Evolutionary conservation across 2,329 filamentous ascomycete genomes (phyloP), one percentile per base, ranked within the genome.

Genomic region (Colletotrichum incanum): DNA sequence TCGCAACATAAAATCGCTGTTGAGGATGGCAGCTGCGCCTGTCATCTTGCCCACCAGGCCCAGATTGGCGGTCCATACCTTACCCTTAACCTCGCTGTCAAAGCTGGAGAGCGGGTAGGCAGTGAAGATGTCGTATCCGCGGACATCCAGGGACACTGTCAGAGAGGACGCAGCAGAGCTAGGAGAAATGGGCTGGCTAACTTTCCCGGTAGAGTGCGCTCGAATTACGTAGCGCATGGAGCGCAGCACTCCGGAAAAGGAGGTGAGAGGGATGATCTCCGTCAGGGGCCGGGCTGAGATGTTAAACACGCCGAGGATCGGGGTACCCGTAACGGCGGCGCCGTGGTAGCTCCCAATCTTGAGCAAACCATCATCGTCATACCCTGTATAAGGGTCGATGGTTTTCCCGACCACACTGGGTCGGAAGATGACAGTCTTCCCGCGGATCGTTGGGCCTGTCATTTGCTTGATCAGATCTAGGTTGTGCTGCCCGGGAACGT

Each of bases 1-100:
- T 5, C 77, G 77, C 54, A 91, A 79, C 43, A 87, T 87, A 55
- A 92, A 87, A 37, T 88, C 86, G n/a, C 85, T 91, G 47, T 85
- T 86, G 1, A 92, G 84, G 9, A 98, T 87, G 0, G 94, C 95
- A 1, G 94, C 95, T 0, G 92, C 91, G 0, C 95, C 96, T 0
- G 94, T 94, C 93, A 98, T 97, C 81, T 98, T 98, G 2, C 89
- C 93, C 4, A 97, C 75, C 2, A 98, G 84, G 0, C 96, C 96
- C 0, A 98, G 81, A 23, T 93, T 91, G 0, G 94, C 91, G 1
- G 95, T 85, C 54, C 83, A 83, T 0, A 92, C 83, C 26, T 79
- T 74, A 47, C 84, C 78, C 55, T 78, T 78, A 1, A 77, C 77
- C 56, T 84, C 79, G n/a, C 83, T 84, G 1, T 83, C 80, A 74